Evolutionary conservation across 2,329 filamentous ascomycete species (phyloP), one percentile per base, ranked within the genome.

Genomic region (Phaeophleospora eucalypticola): DNA sequence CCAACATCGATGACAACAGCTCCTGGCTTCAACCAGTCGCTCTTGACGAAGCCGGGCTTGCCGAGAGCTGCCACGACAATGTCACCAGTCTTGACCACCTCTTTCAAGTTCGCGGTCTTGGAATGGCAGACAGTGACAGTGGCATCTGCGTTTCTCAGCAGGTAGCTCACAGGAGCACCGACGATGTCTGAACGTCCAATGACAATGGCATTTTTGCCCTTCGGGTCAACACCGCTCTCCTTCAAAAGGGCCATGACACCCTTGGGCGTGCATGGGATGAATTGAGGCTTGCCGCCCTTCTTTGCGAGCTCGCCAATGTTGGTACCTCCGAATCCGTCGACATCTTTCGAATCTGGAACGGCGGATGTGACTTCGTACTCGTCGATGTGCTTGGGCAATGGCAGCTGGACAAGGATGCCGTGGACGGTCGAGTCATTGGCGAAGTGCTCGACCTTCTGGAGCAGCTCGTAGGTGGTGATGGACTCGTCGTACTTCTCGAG

Each of bases 231-330:
- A 6, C 89, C 90, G 16, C 85, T 82, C 68, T 93, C 87, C 65
- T 88, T 72, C 49, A 98, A 76, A 58, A 98, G 78, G 35, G 87
- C 86, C 90, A 98, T 97, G 64, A 96, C 87, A 63, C 93, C 93
- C 74, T 96, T 91, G 43, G 93, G 93, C 1, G 93, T 98, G 78
- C 93, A 98, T 38, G 93, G 93, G 36, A 87, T 81, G 72, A 98
- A 98, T 52, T 88, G 77, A 38, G 93, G 93, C 57, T 80, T 81
- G 36, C 93, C 93, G 41, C 93, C 91, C 60, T 89, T 84, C 79
- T 98, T 98, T 61, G 93, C 90, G 59, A 98, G 80, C 74, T 97
- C 91, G 56, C 93, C 93, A 65, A 98, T 96, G 73, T 96, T 98
- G 63, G 79, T 80, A 46, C 89, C 85, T 46, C 93, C 91, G 65